Evolutionary conservation across 768 basidiomycete species (phyloP), one percentile per base, ranked within the genome.

Genomic region (Mycena epipterygia): DNA sequence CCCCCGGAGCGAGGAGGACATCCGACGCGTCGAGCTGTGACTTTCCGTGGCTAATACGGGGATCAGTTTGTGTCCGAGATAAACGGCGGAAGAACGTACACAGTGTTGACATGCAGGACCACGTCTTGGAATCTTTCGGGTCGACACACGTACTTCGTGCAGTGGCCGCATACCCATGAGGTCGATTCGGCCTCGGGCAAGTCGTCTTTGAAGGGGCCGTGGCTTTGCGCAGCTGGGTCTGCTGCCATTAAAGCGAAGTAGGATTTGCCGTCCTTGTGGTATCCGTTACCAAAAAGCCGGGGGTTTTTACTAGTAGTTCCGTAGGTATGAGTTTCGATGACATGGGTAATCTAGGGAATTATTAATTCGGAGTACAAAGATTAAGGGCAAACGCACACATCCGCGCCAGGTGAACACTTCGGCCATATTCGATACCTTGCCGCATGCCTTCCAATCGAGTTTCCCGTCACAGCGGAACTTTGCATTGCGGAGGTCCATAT

Each of bases 341-440:
- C 51, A 21, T 52, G 51, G 12, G 29, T 52, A 12, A 52, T 21
- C 51, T 59, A 30, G n/a, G n/a, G 39, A 58, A 21, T 3, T 21
- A 21, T 27, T 21, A 9, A 23, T 2, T n/a, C n/a, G 39, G 17
- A 17, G 27, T 13, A 27, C 25, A 32, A 59, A 59, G 23, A 17
- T 29, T 5, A 8, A n/a, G 25, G 39, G 12, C 11, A 30, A 21
- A 60, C 59, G 59, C 3, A 60, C 59, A 14, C 59, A 60, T 60
- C 59, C 59, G 13, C 59, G 59, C 59, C 59, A 60, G 42, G 59
- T 60, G 32, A 60, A 60, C 30, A 60, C 44, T 16, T 60, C 11
- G n/a, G 8, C 7, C 14, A 2, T 3, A n/a, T 35, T 60, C 2
- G n/a, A 8, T 55, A 23, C n/a, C 30, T 33, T 29, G 25, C 30